Evolutionary conservation across 129 eudicot species (phyloP).

Genomic region (Saposhnikovia divaricata): DNA sequence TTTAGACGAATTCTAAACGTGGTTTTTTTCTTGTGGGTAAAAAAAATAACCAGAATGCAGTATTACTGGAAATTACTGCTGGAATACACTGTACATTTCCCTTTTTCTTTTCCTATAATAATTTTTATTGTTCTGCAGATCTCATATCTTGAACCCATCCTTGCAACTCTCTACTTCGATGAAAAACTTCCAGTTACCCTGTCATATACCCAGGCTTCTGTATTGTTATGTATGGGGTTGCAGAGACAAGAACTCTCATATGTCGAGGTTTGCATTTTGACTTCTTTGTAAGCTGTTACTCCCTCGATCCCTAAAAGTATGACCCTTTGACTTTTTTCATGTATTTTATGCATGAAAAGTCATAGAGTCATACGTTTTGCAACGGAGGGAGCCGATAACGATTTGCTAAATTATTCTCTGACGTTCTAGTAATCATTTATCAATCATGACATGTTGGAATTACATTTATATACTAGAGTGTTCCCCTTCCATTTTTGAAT

Average conservation of each 20-base stretch:
- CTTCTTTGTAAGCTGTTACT: neutral
- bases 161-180: conserved; percentile 59
- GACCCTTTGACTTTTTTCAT: neutral
- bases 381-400: no score
- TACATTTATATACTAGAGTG: neutral
- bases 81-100: neutral
- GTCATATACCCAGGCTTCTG: conserved; percentile 72
- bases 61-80: neutral
- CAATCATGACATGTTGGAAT: neutral
- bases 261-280: conserved; percentile 45
- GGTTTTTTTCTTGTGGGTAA: neutral
- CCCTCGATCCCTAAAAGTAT: no score
- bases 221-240: conserved; percentile 81
- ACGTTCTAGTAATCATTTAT: neutral
- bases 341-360: no score
- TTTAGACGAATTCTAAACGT: neutral
- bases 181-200: conserved; percentile 71
- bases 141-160: conserved; percentile 43
- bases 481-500: neutral
- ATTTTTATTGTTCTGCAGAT: conserved; percentile 36
- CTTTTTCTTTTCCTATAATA: neutral
- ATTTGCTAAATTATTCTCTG: neutral
- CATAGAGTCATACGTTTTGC: no score
- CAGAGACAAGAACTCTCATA: conserved; percentile 68
- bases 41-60: neutral